Conservation (phyloP, 345 rosid species). For the Carallia pectinifolia region DNA sequence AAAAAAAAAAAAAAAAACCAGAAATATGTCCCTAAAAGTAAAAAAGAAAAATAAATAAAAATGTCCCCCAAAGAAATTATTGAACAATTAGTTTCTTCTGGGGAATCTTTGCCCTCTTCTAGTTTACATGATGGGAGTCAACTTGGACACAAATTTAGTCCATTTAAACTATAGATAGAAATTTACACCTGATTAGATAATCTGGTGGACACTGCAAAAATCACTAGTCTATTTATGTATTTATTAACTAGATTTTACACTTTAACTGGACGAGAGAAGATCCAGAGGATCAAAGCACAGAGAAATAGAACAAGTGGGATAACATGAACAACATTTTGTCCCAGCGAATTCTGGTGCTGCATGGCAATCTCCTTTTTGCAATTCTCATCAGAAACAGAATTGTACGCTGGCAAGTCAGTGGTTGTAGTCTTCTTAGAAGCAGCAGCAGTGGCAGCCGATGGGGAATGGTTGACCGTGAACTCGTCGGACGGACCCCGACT, state of each 20-base stretch:
- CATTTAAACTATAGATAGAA: too few species aligned
- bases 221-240: too few species aligned
- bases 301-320: slow-evolving; percentile 61
- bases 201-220: too few species aligned
- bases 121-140: too few species aligned
- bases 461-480: slow-evolving; percentile 37
- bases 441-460: slow-evolving; percentile 4
- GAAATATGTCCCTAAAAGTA: too few species aligned
- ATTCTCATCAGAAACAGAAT: slow-evolving; percentile 21
- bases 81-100: too few species aligned
- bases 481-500: slow-evolving; percentile 41
- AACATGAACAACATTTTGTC: slow-evolving; percentile 48
- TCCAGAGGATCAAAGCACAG: slow-evolving; percentile 64
- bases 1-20: too few species aligned
- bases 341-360: slow-evolving; percentile 25
- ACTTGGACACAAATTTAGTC: too few species aligned
- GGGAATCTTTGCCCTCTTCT: too few species aligned
- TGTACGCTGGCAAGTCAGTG: slow-evolving; percentile 23
- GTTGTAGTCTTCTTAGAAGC: slow-evolving; percentile 18
- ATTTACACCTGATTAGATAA: too few species aligned
- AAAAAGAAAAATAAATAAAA: too few species aligned
- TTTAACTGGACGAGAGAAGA: slow-evolving; percentile 35
- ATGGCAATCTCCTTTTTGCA: slow-evolving; percentile 44
- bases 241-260: background rate
- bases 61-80: too few species aligned